Evolutionary conservation across 345 rosid genomes (phyloP).

Genomic region (Brassica napus): DNA sequence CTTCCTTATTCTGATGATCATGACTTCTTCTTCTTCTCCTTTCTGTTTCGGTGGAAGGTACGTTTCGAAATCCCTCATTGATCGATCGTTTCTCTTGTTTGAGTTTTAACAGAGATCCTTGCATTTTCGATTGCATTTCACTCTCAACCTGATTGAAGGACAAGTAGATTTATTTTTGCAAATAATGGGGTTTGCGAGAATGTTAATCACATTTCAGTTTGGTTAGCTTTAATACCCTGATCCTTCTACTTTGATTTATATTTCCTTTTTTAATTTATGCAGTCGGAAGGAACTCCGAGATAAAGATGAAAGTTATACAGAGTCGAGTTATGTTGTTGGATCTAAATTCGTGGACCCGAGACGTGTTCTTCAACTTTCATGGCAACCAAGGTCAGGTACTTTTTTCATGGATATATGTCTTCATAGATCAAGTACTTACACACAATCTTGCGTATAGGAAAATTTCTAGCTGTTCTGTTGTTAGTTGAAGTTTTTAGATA

Average conservation of each 20-base stretch:
- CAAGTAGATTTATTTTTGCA: neutral
- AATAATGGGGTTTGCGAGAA: neutral
- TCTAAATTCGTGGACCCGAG: slow-evolving; percentile 59
- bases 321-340: slow-evolving; percentile 37
- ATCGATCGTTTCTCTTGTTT: neutral
- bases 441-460: neutral
- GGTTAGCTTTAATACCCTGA: neutral
- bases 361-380: slow-evolving; percentile 66
- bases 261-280: neutral
- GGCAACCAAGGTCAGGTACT: slow-evolving; percentile 98
- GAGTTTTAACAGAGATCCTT: neutral
- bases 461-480: neutral
- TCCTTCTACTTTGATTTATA: neutral
- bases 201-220: neutral
- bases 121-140: neutral
- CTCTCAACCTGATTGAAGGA: neutral
- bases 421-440: neutral
- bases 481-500: neutral
- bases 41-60: slow-evolving; percentile 17
- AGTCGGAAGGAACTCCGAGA: slow-evolving; percentile 75
- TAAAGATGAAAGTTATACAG: slow-evolving; percentile 38
- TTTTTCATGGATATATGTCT: slow-evolving; percentile 6
- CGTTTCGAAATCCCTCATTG: neutral
- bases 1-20: slow-evolving; percentile 21
- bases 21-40: slow-evolving; percentile 22